These are phyloP conservation scores for Colletotrichum chlorophyti DNA, from an alignment of 2,329 filamentous ascomycete species.

Conservation along the genomic window DNA sequence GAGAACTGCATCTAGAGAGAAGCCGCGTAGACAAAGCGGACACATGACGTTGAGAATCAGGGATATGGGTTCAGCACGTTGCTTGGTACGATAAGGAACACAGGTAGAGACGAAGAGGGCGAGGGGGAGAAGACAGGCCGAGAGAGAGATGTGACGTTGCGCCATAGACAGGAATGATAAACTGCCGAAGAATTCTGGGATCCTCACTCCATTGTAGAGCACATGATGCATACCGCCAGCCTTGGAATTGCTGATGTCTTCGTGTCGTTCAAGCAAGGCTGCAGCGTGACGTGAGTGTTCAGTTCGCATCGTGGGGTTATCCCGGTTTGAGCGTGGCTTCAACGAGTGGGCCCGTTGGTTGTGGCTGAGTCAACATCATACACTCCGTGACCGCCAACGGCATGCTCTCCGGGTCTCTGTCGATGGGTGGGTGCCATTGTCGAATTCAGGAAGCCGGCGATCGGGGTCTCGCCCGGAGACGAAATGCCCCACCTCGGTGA, in stretches of 20 bases:
- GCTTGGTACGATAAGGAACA: conserved; percentile 11
- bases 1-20: conserved; percentile 28
- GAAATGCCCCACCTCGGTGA: conserved; percentile 1
- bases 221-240: conserved; percentile 9
- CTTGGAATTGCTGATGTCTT: conserved; percentile 1
- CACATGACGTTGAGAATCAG: neutral
- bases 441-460: neutral
- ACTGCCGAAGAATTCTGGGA: conserved; percentile 10
- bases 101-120: neutral
- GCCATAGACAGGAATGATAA: conserved; percentile 13
- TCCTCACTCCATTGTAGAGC: conserved; percentile 9
- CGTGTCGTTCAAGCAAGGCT: conserved; percentile 15
- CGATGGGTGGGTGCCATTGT: neutral
- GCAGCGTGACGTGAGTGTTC: conserved; percentile 24
- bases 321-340: neutral
- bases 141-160: neutral
- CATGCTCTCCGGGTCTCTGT: no score
- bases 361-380: no score
- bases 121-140: neutral
- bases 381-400: no score
- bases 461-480: neutral
- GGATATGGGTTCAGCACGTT: neutral
- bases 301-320: neutral
- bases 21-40: neutral
- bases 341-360: neutral